Evolutionary conservation across 257 asterid species (phyloP).

Genomic region (Solanum clarkiae): DNA sequence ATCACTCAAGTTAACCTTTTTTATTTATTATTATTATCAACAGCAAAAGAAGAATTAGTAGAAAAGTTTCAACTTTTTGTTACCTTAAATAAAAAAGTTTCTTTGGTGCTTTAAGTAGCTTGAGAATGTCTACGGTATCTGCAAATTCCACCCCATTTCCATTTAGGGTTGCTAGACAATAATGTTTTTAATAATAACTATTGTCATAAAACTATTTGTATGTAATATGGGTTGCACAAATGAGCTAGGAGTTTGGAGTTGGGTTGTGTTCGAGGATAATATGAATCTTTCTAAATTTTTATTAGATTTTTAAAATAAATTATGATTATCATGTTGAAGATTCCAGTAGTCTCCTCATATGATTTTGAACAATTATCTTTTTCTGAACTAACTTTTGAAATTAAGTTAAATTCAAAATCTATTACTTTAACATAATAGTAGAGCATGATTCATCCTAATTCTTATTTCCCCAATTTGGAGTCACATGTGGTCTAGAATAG

Average conservation of each 20-base stretch:
- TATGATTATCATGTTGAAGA: too few species aligned
- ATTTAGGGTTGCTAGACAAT: not conserved
- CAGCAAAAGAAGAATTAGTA: not conserved
- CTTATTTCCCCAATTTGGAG: too few species aligned
- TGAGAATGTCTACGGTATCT: slow-evolving; percentile 16
- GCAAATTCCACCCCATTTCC: slow-evolving; percentile 4
- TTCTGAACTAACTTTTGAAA: too few species aligned
- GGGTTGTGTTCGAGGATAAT: too few species aligned
- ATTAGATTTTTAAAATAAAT: too few species aligned
- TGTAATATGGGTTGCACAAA: not conserved
- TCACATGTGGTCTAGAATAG: not conserved
- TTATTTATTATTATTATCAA: not conserved
- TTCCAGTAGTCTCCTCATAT: too few species aligned
- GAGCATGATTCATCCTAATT: too few species aligned
- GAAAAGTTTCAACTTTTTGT: slow-evolving; percentile 4
- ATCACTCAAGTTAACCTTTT: not conserved
- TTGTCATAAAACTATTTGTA: not conserved
- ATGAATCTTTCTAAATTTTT: too few species aligned
- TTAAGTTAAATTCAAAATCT: too few species aligned
- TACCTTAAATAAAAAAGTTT: slow-evolving; percentile 30
- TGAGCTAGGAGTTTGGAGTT: not conserved
- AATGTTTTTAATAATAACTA: too few species aligned
- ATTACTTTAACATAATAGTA: too few species aligned
- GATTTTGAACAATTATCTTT: too few species aligned
- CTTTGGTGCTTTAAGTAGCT: slow-evolving; percentile 5